Percentiles rank a stretch among this genome's conserved stretches.
phyloP scores from a whole-genome alignment of 805 yeast genomes.

The Kuraishia ogatae region DNA sequence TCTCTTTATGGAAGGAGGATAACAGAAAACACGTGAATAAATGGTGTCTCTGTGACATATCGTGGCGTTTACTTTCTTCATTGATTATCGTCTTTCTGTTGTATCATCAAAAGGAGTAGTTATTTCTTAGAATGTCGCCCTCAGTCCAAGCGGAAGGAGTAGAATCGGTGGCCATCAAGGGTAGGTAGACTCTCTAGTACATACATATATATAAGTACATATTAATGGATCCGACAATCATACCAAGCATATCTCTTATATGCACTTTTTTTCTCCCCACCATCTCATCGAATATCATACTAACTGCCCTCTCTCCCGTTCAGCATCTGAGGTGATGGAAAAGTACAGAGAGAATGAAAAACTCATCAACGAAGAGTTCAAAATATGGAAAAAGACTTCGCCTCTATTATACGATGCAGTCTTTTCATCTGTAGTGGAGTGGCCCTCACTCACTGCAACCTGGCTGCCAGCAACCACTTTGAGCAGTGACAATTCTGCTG shows the following conservation, averaged over 20 bases:
- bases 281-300: no score
- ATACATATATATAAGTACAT: no score
- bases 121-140: not conserved
- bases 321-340: not conserved
- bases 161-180: not conserved
- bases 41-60: no score
- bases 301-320: not conserved
- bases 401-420: conserved; percentile 71
- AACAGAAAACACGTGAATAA: not conserved
- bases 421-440: conserved; percentile 56
- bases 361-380: conserved; percentile 65
- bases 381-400: conserved; percentile 78
- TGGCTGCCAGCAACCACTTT: conserved; percentile 46
- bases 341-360: conserved; percentile 41
- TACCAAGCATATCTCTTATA: no score
- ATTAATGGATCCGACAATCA: no score
- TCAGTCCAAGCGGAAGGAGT: not conserved
- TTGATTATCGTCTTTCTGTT: no score
- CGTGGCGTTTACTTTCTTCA: no score
- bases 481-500: conserved; percentile 4
- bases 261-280: no score
- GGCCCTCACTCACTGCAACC: conserved; percentile 65
- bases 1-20: not conserved
- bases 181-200: not conserved
- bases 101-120: no score